These are phyloP conservation scores for Sugiyamaella chiloensis DNA, from an alignment of 805 yeast genomes.

Conservation along the genomic window DNA sequence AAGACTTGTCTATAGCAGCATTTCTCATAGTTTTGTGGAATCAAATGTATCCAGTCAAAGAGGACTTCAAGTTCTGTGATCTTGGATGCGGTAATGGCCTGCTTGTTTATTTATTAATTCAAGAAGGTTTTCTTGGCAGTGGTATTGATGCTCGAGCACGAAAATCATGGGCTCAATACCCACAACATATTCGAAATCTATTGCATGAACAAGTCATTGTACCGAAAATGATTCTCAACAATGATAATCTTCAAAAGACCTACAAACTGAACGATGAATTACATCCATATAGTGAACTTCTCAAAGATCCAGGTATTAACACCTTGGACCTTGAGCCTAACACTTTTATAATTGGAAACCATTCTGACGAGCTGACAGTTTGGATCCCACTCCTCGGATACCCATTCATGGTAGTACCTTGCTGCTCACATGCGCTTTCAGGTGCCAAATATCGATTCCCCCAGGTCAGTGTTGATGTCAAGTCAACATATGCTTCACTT, in stretches of 20 bases:
- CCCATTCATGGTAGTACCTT: constrained; percentile 90
- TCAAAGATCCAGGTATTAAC: constrained; percentile 15
- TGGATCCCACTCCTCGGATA: constrained; percentile 82
- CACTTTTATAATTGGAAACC: constrained; percentile 89
- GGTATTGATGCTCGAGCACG: constrained; percentile 90
- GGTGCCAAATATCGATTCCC: constrained; percentile 73
- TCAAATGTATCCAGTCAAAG: constrained; percentile 41
- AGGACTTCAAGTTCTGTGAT: constrained; percentile 71
- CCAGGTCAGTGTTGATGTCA: constrained; percentile 29
- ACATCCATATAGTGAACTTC: constrained; percentile 4
- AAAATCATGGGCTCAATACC: constrained; percentile 81
- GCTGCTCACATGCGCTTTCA: constrained; percentile 84
- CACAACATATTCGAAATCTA: constrained; percentile 54
- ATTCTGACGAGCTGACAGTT: constrained; percentile 90
- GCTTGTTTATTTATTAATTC: constrained; percentile 64
- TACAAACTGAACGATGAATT: background rate
- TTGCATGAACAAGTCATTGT: constrained; percentile 76
- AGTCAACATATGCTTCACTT: constrained; percentile 77
- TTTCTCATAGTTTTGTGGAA: constrained; percentile 86
- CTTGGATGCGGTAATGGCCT: constrained; percentile 95
- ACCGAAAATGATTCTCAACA: constrained; percentile 47
- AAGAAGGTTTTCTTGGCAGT: constrained; percentile 77
- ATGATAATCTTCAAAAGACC: constrained; percentile 1
- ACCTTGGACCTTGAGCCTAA: constrained; percentile 41
- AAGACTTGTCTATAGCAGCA: constrained; percentile 93